Evolutionary conservation across 139 green algal genomes (phyloP).

Genomic region (Chlorokybus atmophyticus): DNA sequence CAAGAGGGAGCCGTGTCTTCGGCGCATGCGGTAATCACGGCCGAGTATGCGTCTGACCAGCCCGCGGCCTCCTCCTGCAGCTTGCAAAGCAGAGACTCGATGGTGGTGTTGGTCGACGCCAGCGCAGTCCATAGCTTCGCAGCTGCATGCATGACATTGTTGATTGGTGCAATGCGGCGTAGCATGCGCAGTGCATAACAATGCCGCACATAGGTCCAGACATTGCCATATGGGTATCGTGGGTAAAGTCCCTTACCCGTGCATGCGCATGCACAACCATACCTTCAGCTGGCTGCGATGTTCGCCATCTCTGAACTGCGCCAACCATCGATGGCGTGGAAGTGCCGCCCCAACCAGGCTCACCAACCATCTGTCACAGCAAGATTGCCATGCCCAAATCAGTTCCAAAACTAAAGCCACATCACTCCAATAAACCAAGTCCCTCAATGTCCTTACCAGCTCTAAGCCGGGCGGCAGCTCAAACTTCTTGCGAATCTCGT

Average conservation of each 20-base stretch:
- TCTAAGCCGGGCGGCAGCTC: too few species aligned
- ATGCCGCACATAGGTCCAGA: too few species aligned
- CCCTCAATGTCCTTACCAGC: too few species aligned
- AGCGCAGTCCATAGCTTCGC: slow-evolving; percentile 9
- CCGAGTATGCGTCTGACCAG: slow-evolving; percentile 2
- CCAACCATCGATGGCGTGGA: slow-evolving; percentile 24
- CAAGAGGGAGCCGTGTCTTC: background rate
- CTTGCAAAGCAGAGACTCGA: background rate
- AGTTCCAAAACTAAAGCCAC: background rate
- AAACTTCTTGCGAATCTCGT: too few species aligned
- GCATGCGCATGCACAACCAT: background rate
- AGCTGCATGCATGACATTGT: too few species aligned
- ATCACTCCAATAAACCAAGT: too few species aligned
- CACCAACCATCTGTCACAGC: slow-evolving; percentile 20
- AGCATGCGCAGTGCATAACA: too few species aligned
- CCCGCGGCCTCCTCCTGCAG: background rate
- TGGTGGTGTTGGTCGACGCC: background rate
- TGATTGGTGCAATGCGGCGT: too few species aligned
- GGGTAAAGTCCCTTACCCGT: too few species aligned
- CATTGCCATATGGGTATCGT: too few species aligned
- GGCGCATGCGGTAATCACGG: slow-evolving; percentile 3
- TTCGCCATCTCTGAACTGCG: slow-evolving; percentile 4
- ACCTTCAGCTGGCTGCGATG: background rate
- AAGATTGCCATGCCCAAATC: background rate
- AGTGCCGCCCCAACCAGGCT: slow-evolving; percentile 15